Base-by-base conservation (phyloP, 495 filamentous ascomycete species). In the Astrothelium subdiscretum region DNA sequence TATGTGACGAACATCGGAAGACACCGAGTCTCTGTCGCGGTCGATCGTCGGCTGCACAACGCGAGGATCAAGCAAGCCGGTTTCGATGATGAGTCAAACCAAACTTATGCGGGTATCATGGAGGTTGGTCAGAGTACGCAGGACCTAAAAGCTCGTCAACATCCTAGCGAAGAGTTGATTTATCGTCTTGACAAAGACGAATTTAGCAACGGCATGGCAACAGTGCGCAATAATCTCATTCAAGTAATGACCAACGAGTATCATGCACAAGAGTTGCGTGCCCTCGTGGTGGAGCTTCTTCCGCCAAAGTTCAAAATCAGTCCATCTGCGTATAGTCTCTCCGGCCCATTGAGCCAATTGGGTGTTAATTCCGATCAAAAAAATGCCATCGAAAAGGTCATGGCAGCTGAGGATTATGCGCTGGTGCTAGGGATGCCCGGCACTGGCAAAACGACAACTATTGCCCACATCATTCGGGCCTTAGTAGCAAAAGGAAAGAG, bases 181-280 rank as follows among this genome's bases (percentile, higher is more conserved):
- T 97, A 92, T 68, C 86, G 94, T 32, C 76, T 98, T 1, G 94
- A 98, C 74, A 97, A 97, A 73, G 94, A 97, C 67, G 94, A 97
- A 70, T 97, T 97, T 74, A 95, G 89, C 74, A 97, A 92, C 64
- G 94, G 94, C 62, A 95, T 98, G 91, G 91, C 94, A 20, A 87
- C 84, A 54, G 88, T 96, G 43, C 87, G 94, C 57, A 95, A 94
- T 71, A 98, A 97, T 66, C 82, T 98, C 0, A 80, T 98, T 35
- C 87, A 91, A 67, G 79, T 95, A 67, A 96, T 98, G 91, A 84
- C 90, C 42, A 85, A 90, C 64, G 85, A 85, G 43, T 72, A 83
- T 15, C 87, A 84, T 70, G 84, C 87, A 59, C 86, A 87, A n/a
- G 79, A 89, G 65, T 81, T 96, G 54, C 83, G 94, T 52, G 80